Base-by-base conservation (phyloP, 129 eudicot genomes). In the Helichrysum umbraculigerum region DNA sequence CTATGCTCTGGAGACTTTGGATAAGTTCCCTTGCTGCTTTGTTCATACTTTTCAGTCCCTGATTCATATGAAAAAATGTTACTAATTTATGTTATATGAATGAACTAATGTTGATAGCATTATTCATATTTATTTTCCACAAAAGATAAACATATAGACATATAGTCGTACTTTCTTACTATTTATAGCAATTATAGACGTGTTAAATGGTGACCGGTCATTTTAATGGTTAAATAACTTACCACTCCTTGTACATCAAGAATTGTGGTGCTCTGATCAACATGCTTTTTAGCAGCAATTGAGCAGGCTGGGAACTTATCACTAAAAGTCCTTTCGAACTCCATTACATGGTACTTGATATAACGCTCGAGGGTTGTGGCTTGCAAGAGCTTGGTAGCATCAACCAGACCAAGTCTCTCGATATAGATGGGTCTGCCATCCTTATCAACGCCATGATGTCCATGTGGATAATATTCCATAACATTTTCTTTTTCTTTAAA, bases 171-270 rank as follows among this genome's bases (percentile, higher is more conserved):
- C 16, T 16, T 52, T 17, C 58, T 52, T 4, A 52, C 2, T 52
- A 15, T 16, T 3, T 52, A 52, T 52, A 52, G 58, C 58, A 52
- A 12, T 17, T 6, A 0, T 52, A 16, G 7, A 52, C 21, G 3
- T 52, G 20, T 52, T 52, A 52, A 52, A 6, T 20, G 21, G 58
- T 52, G 1, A 10, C 4, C 0, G 1, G 14, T 10, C 4, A 41
- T 8, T 44, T 58, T 12, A 62, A 44, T 10, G 1, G 35, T 3
- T 14, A 7, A 7, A 29, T 5, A 39, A 70, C 98, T 68, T 91
- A 91, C 99, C 91, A 95, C 96, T 83, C 99, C 99, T 75, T 95
- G 94, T 54, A 95, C 99, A 84, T 95, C 99, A 78, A 95, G 81
- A 73, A 95, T 91, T 72, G 99, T 89, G 50, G 99, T 95, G 85